Percentiles rank a stretch among this genome's conserved stretches.
Evolutionary conservation across 208 protist genomes (phyloP).

Genomic region (Histomonas meleagridis): DNA sequence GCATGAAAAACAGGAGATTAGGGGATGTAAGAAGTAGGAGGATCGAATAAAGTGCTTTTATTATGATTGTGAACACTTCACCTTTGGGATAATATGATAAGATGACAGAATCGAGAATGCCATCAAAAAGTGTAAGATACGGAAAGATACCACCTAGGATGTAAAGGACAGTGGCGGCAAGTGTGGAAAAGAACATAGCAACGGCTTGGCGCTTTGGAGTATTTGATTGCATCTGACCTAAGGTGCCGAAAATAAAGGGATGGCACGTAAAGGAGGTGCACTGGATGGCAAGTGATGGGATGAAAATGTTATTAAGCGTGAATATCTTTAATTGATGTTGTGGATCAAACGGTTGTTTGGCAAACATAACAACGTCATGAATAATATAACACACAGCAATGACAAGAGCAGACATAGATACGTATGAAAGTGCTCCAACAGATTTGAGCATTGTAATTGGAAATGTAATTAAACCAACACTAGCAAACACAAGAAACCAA

Average conservation of each 20-base stretch:
- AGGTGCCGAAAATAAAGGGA: not conserved
- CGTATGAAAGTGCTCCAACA: not conserved
- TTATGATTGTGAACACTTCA: not conserved
- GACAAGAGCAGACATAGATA: not conserved
- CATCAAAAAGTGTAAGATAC: not conserved
- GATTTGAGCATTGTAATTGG: not conserved
- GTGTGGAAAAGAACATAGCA: not conserved
- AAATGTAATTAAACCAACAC: not conserved
- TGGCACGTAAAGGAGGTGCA: not conserved
- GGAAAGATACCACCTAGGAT: not conserved
- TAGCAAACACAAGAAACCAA: not conserved
- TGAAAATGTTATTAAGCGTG: not conserved
- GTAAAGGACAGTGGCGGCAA: not conserved
- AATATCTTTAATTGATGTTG: not conserved
- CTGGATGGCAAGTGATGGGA: not conserved
- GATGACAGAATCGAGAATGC: not conserved
- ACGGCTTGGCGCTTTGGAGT: not conserved
- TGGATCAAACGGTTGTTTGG: not conserved
- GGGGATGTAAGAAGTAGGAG: not conserved
- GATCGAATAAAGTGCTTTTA: not conserved
- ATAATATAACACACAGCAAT: not conserved
- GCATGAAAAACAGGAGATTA: not conserved
- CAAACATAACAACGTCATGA: not conserved
- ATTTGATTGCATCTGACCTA: not conserved
- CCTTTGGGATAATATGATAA: constrained; percentile 8